These are phyloP conservation scores for Mycena pura DNA, from an alignment of 768 basidiomycete species.

Conservation along the genomic window DNA sequence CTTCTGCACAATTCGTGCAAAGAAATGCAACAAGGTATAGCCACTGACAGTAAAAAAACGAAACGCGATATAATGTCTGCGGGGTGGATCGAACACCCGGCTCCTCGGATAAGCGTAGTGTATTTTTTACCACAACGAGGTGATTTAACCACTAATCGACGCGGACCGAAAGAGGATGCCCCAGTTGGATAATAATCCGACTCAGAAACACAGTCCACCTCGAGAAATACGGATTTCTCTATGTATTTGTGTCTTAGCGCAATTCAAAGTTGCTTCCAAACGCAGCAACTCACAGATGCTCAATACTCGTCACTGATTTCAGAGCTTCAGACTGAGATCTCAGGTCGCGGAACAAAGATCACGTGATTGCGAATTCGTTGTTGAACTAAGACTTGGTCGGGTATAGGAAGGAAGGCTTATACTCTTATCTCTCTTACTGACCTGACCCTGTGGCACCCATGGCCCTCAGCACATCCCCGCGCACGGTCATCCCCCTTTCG, in stretches of 20 bases:
- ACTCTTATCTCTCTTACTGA: conserved; percentile 18
- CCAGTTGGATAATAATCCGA: conserved; percentile 2
- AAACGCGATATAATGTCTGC: too few relatives aligned
- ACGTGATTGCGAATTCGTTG: conserved; percentile 12
- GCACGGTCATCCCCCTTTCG: conserved; percentile 77
- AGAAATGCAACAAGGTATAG: too few relatives aligned
- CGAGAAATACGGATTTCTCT: too few relatives aligned
- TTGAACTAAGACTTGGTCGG: conserved; percentile 9
- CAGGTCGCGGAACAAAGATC: neutral
- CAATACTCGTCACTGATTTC: conserved; percentile 9
- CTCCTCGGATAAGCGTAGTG: conserved; percentile 15
- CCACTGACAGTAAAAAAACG: conserved; percentile 14
- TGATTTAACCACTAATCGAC: conserved; percentile 33
- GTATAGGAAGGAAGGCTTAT: conserved; percentile 8
- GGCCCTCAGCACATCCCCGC: conserved; percentile 73
- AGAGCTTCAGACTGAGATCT: too few relatives aligned
- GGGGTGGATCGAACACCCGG: conserved; percentile 31
- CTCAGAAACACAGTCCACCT: too few relatives aligned
- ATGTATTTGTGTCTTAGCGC: too few relatives aligned
- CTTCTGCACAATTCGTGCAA: neutral
- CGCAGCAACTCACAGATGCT: conserved; percentile 11
- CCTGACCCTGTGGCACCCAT: conserved; percentile 41
- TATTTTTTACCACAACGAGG: conserved; percentile 23
- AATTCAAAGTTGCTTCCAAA: too few relatives aligned
- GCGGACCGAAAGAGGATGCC: conserved; percentile 9